These are phyloP conservation scores for Stephania japonica DNA, from an alignment of 164 flowering plant species.

Conservation along the genomic window DNA sequence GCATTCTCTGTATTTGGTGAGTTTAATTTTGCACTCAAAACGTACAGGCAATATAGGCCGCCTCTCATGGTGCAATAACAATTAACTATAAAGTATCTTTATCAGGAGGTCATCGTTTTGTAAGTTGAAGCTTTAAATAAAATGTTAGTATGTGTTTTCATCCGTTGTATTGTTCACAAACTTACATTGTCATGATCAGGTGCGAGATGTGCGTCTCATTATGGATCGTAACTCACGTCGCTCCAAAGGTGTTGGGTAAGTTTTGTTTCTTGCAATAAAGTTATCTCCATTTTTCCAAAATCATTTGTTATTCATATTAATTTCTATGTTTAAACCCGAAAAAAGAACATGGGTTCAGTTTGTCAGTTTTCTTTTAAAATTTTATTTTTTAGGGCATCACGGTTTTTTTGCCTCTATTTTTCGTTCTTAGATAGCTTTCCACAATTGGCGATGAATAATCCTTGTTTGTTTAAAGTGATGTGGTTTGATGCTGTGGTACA, in stretches of 20 bases:
- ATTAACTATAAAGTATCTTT: slow-evolving; percentile 25
- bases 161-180: slow-evolving; percentile 7
- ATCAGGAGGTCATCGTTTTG: slow-evolving; percentile 26
- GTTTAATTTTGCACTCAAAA: slow-evolving; percentile 27
- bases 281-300: neutral
- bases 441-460: too few relatives aligned
- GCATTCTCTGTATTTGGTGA: slow-evolving; percentile 14
- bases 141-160: slow-evolving; percentile 9
- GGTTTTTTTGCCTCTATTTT: too few relatives aligned
- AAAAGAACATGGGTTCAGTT: neutral
- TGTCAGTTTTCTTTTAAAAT: neutral
- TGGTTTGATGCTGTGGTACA: too few relatives aligned
- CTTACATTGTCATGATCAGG: slow-evolving; percentile 18
- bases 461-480: too few relatives aligned
- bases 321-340: neutral
- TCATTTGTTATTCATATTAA: neutral
- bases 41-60: slow-evolving; percentile 34
- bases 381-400: neutral
- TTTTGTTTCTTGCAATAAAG: neutral
- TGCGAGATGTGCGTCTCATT: slow-evolving; percentile 34
- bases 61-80: slow-evolving; percentile 31
- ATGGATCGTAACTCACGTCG: slow-evolving; percentile 37
- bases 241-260: slow-evolving; percentile 62
- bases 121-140: slow-evolving; percentile 22
- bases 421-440: too few relatives aligned